Evolutionary conservation across 225 moss, liverwort and hornwort species (phyloP).

Genomic region (Marchantia paleacea): DNA sequence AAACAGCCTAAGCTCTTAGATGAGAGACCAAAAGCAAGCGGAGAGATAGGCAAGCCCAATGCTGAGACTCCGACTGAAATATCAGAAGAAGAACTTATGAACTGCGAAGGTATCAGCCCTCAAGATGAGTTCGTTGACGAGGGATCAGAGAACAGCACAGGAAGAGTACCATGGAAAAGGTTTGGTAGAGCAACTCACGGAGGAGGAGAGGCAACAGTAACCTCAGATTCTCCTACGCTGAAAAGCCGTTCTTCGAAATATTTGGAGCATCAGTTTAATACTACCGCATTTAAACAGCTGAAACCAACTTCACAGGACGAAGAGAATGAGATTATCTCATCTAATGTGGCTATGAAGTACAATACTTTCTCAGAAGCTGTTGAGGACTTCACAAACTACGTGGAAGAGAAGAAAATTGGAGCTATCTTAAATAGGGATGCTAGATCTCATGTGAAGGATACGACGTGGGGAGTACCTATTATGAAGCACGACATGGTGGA

Average conservation of each 20-base stretch:
- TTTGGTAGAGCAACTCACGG: not conserved
- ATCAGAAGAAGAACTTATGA: not conserved
- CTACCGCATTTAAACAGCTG: not conserved
- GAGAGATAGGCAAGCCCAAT: not conserved
- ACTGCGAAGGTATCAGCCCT: not conserved
- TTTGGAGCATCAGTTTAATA: not conserved
- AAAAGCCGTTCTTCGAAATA: not conserved
- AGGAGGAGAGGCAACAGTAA: not conserved
- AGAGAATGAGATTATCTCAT: not conserved
- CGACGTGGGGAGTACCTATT: no score
- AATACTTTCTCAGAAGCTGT: not conserved
- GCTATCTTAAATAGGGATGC: no score
- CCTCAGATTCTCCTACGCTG: not conserved
- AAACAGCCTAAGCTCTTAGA: conserved; percentile 1
- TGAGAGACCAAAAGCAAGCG: conserved; percentile 3
- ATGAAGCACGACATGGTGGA: no score
- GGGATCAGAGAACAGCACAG: conserved; percentile 31
- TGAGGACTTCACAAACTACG: not conserved
- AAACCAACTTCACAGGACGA: not conserved
- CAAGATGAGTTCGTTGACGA: conserved; percentile 23
- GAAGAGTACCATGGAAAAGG: conserved; percentile 23
- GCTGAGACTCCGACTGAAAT: not conserved
- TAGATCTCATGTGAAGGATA: no score
- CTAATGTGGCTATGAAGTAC: not conserved
- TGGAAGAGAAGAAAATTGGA: not conserved